Percentiles rank a stretch among this genome's conserved stretches.
Conservation (phyloP, 257 asterid species). For the Solanum sejunctum region DNA sequence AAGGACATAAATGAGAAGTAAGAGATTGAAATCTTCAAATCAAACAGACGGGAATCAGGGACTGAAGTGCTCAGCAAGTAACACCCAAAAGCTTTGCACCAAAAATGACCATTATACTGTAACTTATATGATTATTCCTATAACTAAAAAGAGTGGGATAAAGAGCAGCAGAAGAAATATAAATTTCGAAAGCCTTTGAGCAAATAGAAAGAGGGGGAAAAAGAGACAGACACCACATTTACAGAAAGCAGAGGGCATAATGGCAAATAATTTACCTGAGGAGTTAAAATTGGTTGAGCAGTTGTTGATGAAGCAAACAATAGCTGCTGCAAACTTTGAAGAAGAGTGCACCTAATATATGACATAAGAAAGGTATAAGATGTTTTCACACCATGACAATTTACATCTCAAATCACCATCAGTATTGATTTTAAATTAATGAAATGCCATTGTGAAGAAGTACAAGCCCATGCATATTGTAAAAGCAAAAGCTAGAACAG, state of each 20-base stretch:
- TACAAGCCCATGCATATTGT: neutral
- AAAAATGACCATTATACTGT: neutral
- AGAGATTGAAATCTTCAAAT: neutral
- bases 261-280: conserved; percentile 48
- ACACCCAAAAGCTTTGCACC: neutral
- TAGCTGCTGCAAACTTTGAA: conserved; percentile 90
- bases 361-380: neutral
- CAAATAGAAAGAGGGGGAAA: neutral
- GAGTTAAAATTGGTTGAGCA: conserved; percentile 89
- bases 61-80: neutral
- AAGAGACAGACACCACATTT: neutral
- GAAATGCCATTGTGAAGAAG: neutral
- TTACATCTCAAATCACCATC: neutral
- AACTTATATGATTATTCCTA: neutral
- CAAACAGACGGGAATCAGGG: neutral
- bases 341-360: conserved; percentile 71
- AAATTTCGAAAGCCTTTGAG: neutral
- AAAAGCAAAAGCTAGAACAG: neutral
- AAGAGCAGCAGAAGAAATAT: neutral
- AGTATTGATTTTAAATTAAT: neutral
- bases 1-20: neutral
- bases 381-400: neutral
- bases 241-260: neutral
- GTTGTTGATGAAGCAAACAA: conserved; percentile 96
- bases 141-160: neutral